phyloP scores from a whole-genome alignment of 2,329 filamentous ascomycete genomes.

The Amauroascus niger region DNA sequence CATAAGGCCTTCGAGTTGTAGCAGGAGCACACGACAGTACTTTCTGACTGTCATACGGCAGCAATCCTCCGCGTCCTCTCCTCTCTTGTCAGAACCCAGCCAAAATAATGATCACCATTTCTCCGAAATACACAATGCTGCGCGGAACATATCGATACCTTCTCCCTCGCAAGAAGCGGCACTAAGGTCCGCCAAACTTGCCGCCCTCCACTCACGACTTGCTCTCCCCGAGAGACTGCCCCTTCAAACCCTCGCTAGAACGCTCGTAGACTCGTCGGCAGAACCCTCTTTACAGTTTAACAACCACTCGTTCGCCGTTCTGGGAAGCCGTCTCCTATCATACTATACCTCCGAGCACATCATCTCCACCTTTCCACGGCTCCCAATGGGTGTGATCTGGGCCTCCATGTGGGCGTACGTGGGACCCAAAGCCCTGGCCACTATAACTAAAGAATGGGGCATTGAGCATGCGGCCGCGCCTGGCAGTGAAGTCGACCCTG shows the following conservation, averaged over 20 bases:
- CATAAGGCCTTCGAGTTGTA: slow-evolving; percentile 31
- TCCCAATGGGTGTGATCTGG: slow-evolving; percentile 81
- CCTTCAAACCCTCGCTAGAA: slow-evolving; percentile 72
- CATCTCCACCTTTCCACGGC: slow-evolving; percentile 76
- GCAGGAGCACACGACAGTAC: slow-evolving; percentile 15
- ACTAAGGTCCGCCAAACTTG: slow-evolving; percentile 70
- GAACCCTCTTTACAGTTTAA: slow-evolving; percentile 74
- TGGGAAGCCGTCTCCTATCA: slow-evolving; percentile 73
- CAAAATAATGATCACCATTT: slow-evolving; percentile 24
- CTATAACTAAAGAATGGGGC: slow-evolving; percentile 78
- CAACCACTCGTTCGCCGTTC: slow-evolving; percentile 70
- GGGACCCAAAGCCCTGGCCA: slow-evolving; percentile 62
- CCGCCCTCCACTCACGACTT: slow-evolving; percentile 83
- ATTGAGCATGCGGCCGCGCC: slow-evolving; percentile 79
- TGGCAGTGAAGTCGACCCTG: slow-evolving; percentile 83
- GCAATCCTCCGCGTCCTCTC: slow-evolving; percentile 35
- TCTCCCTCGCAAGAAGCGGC: slow-evolving; percentile 63
- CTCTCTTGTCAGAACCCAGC: slow-evolving; percentile 22
- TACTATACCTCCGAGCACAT: slow-evolving; percentile 86
- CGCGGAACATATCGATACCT: slow-evolving; percentile 43
- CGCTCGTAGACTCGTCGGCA: slow-evolving; percentile 76
- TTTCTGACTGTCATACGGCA: slow-evolving; percentile 28
- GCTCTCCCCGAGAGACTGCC: slow-evolving; percentile 72
- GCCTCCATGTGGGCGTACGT: slow-evolving; percentile 76
- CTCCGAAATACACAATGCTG: slow-evolving; percentile 16